A percentile compares a stretch with the other conserved stretches of the same genome.
phyloP scores from a whole-genome alignment of 129 eudicot genomes.

The Kitagawia praeruptora region DNA sequence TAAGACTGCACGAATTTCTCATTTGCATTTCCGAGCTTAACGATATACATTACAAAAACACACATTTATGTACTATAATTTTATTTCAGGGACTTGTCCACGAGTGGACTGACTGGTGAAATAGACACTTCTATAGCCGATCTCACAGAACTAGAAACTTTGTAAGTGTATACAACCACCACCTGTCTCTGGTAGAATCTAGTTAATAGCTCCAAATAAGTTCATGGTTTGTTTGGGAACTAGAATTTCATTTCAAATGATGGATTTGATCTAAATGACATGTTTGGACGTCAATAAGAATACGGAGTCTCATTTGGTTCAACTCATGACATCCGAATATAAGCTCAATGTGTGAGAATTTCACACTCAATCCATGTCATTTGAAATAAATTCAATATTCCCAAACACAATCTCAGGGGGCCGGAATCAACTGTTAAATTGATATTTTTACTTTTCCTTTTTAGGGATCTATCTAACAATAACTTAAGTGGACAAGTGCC shows the following conservation, averaged over 20 bases:
- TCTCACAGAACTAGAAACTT: not conserved
- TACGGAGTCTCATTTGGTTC: not conserved
- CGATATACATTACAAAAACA: not conserved
- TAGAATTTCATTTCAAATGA: not conserved
- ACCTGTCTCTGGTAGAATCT: not conserved
- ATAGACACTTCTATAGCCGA: not conserved
- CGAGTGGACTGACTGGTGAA: not conserved
- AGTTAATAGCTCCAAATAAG: not conserved
- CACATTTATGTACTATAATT: not conserved
- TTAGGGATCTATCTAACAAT: slow-evolving; percentile 53
- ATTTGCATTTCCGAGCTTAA: not conserved
- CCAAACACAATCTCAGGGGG: not conserved
- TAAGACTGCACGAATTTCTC: not conserved
- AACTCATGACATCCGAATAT: not conserved
- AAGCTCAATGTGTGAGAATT: not conserved
- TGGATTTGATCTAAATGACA: not conserved
- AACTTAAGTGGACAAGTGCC: slow-evolving; percentile 45
- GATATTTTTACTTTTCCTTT: not conserved
- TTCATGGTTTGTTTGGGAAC: not conserved
- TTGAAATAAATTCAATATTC: not conserved
- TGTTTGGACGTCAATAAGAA: not conserved
- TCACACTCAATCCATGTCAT: not conserved
- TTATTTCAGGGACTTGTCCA: not conserved
- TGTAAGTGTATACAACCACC: not conserved
- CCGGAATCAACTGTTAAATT: not conserved